Conservation (phyloP, 2,329 filamentous ascomycete genomes). For the Cytospora chrysosperma region DNA sequence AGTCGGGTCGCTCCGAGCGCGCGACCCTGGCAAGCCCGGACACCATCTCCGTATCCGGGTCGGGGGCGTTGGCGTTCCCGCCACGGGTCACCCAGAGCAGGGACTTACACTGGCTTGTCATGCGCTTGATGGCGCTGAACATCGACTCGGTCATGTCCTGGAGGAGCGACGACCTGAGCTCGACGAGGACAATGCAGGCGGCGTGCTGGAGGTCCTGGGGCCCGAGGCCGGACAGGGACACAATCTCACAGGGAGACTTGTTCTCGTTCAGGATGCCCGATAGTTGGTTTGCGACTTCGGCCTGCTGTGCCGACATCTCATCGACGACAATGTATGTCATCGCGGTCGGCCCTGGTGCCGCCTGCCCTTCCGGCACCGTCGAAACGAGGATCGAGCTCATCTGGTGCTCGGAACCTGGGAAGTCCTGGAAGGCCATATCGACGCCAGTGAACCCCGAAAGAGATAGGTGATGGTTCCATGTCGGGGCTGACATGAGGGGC, state of each 20-base stretch:
- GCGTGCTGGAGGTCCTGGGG: slow-evolving; percentile 12
- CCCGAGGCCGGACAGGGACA: slow-evolving; percentile 12
- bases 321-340: slow-evolving; percentile 7
- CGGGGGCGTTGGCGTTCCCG: slow-evolving; percentile 1
- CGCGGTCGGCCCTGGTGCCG: not conserved
- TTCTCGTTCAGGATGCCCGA: not conserved
- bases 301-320: slow-evolving; percentile 10
- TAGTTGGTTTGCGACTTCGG: not conserved
- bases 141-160: slow-evolving; percentile 24
- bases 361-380: slow-evolving; percentile 20
- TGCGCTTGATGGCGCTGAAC: slow-evolving; percentile 26
- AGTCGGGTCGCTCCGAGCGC: slow-evolving; percentile 25
- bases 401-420: slow-evolving; percentile 22
- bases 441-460: slow-evolving; percentile 27
- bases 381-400: slow-evolving; percentile 27
- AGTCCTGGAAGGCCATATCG: slow-evolving; percentile 30
- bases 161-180: slow-evolving; percentile 27
- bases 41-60: slow-evolving; percentile 27
- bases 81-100: slow-evolving; percentile 28
- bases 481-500: slow-evolving; percentile 29
- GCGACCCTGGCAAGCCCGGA: slow-evolving; percentile 29
- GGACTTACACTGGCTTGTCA: slow-evolving; percentile 26
- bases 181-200: slow-evolving; percentile 29
- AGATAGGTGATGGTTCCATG: slow-evolving; percentile 27
- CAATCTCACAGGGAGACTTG: not conserved